Conservation (phyloP, 805 yeast genomes). For the Saccharomycopsis schoenii region DNA sequence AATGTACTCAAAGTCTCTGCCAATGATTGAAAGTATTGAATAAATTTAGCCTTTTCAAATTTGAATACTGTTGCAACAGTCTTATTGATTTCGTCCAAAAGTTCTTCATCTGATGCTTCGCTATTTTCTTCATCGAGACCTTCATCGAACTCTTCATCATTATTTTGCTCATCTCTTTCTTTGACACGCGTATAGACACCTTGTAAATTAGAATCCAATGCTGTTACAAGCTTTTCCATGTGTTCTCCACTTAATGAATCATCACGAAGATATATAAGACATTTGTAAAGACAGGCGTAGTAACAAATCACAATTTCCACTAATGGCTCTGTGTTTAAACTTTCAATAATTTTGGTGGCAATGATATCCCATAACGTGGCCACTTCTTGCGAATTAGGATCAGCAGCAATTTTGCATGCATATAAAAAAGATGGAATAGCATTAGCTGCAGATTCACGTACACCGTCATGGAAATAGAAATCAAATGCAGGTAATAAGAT, state of each 20-base stretch:
- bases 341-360: conserved; percentile 55
- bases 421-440: conserved; percentile 69
- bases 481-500: conserved; percentile 82
- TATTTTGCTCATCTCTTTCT: conserved; percentile 60
- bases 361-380: conserved; percentile 63
- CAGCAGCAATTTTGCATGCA: conserved; percentile 44
- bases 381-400: conserved; percentile 46
- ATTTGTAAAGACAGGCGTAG: conserved; percentile 59
- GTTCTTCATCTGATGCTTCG: conserved; percentile 81
- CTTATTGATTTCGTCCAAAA: conserved; percentile 77
- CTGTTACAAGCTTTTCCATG: conserved; percentile 44
- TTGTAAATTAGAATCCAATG: conserved; percentile 48
- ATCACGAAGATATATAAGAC: conserved; percentile 59
- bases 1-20: conserved; percentile 54
- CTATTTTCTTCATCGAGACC: conserved; percentile 78
- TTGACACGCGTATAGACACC: conserved; percentile 66
- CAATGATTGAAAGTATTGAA: conserved; percentile 54
- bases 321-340: conserved; percentile 68
- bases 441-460: conserved; percentile 82
- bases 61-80: conserved; percentile 64
- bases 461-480: conserved; percentile 90
- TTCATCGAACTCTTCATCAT: conserved; percentile 70
- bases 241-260: conserved; percentile 47
- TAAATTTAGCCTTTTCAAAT: conserved; percentile 44
- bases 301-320: conserved; percentile 74